phyloP scores from a whole-genome alignment of 106 monocot species.

The Allium cepa region DNA sequence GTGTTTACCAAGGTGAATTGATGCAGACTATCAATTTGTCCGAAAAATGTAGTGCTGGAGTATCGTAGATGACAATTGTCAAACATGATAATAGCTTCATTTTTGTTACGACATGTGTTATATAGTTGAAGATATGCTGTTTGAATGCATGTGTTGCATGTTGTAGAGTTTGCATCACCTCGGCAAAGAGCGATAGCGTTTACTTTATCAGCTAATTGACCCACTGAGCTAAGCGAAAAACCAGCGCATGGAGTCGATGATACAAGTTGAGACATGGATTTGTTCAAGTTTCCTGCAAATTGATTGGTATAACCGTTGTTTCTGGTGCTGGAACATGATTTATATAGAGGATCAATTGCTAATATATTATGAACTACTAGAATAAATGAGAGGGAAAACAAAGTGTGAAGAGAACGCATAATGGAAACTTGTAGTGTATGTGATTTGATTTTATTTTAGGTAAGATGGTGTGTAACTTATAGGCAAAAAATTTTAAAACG shows the following conservation, averaged over 20 bases:
- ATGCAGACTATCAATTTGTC: constrained; percentile 15
- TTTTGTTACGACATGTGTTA: constrained; percentile 14
- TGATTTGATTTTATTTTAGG: not conserved
- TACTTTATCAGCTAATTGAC: constrained; percentile 2
- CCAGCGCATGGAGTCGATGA: constrained; percentile 17
- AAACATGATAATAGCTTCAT: constrained; percentile 28
- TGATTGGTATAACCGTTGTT: constrained; percentile 2
- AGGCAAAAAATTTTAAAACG: too few species aligned
- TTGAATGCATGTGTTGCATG: constrained; percentile 27
- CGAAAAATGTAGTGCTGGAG: constrained; percentile 23
- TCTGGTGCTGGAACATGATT: constrained; percentile 2
- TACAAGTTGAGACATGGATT: constrained; percentile 17
- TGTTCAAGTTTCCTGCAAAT: constrained; percentile 21
- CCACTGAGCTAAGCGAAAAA: constrained; percentile 29
- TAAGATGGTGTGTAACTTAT: too few species aligned
- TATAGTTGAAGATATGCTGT: constrained; percentile 10
- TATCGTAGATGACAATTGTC: constrained; percentile 27
- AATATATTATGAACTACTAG: not conserved
- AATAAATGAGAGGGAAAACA: constrained; percentile 1
- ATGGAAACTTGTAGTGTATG: not conserved
- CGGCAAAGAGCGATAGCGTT: constrained; percentile 36
- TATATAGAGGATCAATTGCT: not conserved
- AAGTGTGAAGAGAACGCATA: not conserved
- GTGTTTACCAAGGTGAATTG: not conserved
- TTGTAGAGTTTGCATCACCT: constrained; percentile 20